These are phyloP conservation scores for Aspergillus indologenus DNA, from an alignment of 495 filamentous ascomycete genomes.

Conservation along the genomic window DNA sequence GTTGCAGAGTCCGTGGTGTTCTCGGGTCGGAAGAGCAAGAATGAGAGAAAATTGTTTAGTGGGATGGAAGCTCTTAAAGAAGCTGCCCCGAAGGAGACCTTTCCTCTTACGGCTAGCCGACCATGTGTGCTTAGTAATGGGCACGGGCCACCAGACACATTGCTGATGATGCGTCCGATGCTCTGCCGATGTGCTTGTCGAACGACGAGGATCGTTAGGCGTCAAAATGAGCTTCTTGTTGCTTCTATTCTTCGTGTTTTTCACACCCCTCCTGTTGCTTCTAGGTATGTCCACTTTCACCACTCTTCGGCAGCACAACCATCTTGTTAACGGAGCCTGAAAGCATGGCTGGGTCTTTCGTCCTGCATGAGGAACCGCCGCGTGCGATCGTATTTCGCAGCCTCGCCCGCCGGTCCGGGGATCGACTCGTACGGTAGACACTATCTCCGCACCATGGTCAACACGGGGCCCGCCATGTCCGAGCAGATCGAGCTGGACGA, in stretches of 20 bases:
- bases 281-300: slow-evolving; percentile 32
- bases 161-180: neutral
- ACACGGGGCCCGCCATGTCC: slow-evolving; percentile 52
- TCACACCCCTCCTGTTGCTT: slow-evolving; percentile 46
- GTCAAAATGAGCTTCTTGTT: slow-evolving; percentile 46
- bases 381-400: slow-evolving; percentile 41
- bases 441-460: slow-evolving; percentile 54
- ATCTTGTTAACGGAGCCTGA: slow-evolving; percentile 25
- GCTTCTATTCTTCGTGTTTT: slow-evolving; percentile 49
- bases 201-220: neutral
- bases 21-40: slow-evolving; percentile 7
- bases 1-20: slow-evolving; percentile 11
- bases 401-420: slow-evolving; percentile 34
- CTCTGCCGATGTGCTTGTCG: neutral
- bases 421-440: slow-evolving; percentile 49
- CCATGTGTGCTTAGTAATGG: neutral
- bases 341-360: slow-evolving; percentile 56
- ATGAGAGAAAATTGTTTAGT: slow-evolving; percentile 17
- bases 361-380: slow-evolving; percentile 55
- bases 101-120: slow-evolving; percentile 22
- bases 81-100: slow-evolving; percentile 16
- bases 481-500: slow-evolving; percentile 64
- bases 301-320: neutral
- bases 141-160: neutral
- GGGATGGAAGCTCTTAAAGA: slow-evolving; percentile 26